These are phyloP conservation scores for Dittrichia graveolens DNA, from an alignment of 129 eudicot species.

Conservation along the genomic window DNA sequence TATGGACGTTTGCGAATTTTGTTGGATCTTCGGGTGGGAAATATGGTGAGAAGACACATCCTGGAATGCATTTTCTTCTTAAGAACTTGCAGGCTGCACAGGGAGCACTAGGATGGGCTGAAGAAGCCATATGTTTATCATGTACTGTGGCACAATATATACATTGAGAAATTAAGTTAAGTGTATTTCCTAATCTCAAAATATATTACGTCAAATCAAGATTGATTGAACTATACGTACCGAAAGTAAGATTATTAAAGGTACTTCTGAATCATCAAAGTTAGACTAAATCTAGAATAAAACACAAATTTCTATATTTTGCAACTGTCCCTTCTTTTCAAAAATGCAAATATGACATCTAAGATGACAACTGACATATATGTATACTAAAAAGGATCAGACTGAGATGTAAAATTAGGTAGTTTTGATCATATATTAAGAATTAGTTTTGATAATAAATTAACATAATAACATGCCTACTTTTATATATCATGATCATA, in stretches of 20 bases:
- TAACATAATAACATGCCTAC: not conserved
- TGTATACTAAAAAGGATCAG: not conserved
- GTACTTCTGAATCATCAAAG: not conserved
- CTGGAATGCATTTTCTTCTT: constrained; percentile 76
- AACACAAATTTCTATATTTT: not conserved
- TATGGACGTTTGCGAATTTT: constrained; percentile 76
- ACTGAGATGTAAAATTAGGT: too few species aligned
- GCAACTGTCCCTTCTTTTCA: not conserved
- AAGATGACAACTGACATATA: not conserved
- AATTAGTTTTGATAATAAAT: not conserved
- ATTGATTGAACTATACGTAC: not conserved
- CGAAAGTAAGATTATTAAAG: not conserved
- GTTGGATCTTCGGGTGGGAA: constrained; percentile 85
- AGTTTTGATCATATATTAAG: not conserved
- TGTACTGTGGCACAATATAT: constrained; percentile 2
- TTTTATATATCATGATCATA: constrained; percentile 16
- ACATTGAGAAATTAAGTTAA: constrained; percentile 16
- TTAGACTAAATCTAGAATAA: constrained; percentile 1
- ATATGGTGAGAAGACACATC: constrained; percentile 80
- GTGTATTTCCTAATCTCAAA: not conserved
- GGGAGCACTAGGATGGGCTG: constrained; percentile 67
- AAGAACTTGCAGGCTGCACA: constrained; percentile 97
- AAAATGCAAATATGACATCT: not conserved
- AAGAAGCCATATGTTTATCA: constrained; percentile 53
- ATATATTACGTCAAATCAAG: not conserved